phyloP scores from a whole-genome alignment of 2,329 filamentous ascomycete genomes.

The Lachnellula occidentalis region DNA sequence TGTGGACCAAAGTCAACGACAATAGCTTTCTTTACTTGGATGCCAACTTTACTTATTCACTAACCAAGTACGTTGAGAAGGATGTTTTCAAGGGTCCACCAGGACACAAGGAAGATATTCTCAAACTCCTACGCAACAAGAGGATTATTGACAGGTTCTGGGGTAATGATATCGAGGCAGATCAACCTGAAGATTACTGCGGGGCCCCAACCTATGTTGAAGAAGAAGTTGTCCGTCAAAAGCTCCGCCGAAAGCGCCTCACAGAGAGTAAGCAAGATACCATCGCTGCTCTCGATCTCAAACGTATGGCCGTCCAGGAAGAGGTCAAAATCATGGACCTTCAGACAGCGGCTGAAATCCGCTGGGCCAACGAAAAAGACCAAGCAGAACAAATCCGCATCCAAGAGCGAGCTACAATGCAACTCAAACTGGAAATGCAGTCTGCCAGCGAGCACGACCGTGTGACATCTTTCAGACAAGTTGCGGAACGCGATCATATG shows the following conservation, averaged over 20 bases:
- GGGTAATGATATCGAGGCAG: conserved; percentile 10
- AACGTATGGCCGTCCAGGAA: conserved; percentile 1
- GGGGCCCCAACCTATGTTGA: conserved; percentile 11
- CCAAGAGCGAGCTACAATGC: conserved; percentile 1
- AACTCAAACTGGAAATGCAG: conserved; percentile 5
- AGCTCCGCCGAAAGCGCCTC: conserved; percentile 8
- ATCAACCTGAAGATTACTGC: conserved; percentile 12
- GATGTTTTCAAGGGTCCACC: conserved; percentile 12
- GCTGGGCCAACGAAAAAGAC: conserved; percentile 2
- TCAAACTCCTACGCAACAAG: conserved; percentile 10
- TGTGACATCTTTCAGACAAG: not conserved
- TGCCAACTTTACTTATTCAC: conserved; percentile 53
- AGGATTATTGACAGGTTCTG: conserved; percentile 13
- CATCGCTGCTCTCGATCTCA: conserved; percentile 5
- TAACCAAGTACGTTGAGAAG: conserved; percentile 53
- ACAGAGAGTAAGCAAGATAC: conserved; percentile 10
- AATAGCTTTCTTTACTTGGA: conserved; percentile 49
- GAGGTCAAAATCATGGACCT: conserved; percentile 12
- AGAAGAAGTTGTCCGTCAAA: conserved; percentile 13
- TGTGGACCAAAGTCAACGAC: conserved; percentile 62
- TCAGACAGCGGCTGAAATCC: conserved; percentile 6
- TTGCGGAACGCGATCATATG: conserved; percentile 3
- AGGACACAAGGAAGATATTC: conserved; percentile 11
- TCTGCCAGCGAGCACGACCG: conserved; percentile 3
- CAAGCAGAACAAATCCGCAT: conserved; percentile 2